Evolutionary conservation across 495 filamentous ascomycete genomes (phyloP).

Genomic region (Podospora australis): DNA sequence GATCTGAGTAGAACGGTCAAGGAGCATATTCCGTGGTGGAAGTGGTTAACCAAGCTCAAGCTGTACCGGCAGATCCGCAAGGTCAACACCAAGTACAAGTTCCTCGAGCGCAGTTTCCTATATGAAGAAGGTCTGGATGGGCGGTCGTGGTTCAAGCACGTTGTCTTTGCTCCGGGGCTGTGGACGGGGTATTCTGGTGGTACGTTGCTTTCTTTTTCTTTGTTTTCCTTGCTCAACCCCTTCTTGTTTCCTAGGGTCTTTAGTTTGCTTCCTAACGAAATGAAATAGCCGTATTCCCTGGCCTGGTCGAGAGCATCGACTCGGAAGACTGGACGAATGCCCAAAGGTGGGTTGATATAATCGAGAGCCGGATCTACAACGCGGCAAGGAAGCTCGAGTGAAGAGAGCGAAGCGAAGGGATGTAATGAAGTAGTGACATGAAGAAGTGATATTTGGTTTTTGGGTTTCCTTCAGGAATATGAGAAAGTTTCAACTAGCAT

Average conservation of each 20-base stretch:
- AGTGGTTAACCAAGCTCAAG: conserved; percentile 60
- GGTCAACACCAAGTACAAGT: conserved; percentile 64
- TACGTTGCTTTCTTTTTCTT: conserved; percentile 16
- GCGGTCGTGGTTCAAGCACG: conserved; percentile 88
- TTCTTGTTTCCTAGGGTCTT: too few species aligned
- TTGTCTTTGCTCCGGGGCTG: conserved; percentile 78
- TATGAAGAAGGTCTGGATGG: conserved; percentile 74
- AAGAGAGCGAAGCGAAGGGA: not conserved
- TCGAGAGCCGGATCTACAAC: conserved; percentile 57
- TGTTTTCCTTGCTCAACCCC: not conserved
- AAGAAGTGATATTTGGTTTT: too few species aligned
- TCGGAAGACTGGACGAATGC: conserved; percentile 65
- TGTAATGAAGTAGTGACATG: not conserved
- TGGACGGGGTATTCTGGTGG: conserved; percentile 87
- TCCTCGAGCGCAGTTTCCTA: conserved; percentile 74
- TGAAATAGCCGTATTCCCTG: conserved; percentile 67
- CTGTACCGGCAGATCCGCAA: conserved; percentile 57
- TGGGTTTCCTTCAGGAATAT: too few species aligned
- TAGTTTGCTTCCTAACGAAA: conserved; percentile 12
- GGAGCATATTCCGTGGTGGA: conserved; percentile 73
- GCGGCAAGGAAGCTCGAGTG: conserved; percentile 64
- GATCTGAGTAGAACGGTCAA: conserved; percentile 53
- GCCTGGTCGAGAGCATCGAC: conserved; percentile 79
- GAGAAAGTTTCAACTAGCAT: too few species aligned
- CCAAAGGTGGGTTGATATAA: conserved; percentile 70